Evolutionary conservation across 768 basidiomycete genomes (phyloP).

Genomic region (Auriculariales sp.): DNA sequence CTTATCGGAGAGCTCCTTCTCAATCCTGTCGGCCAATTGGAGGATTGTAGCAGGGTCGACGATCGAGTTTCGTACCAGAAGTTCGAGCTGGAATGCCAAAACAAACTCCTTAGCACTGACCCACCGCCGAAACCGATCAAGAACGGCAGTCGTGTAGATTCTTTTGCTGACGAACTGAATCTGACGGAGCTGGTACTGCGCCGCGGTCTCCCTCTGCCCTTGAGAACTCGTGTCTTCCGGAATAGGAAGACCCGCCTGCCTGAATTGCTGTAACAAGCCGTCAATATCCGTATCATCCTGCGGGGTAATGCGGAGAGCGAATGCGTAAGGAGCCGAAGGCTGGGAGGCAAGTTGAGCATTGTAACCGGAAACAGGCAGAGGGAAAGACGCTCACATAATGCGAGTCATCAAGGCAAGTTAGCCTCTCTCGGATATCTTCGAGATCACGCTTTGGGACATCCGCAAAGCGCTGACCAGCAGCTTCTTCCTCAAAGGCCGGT

Average conservation of each 20-base stretch:
- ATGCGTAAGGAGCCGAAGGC: background rate
- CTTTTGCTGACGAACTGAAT: conserved; percentile 5
- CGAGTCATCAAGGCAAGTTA: conserved; percentile 47
- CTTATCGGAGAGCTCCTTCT: too few species aligned
- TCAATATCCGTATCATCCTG: conserved; percentile 41
- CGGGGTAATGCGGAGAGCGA: conserved; percentile 48
- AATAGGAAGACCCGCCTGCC: conserved; percentile 19
- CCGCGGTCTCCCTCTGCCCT: conserved; percentile 26
- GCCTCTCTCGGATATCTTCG: conserved; percentile 46
- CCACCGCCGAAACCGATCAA: conserved; percentile 31
- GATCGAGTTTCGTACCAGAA: conserved; percentile 44
- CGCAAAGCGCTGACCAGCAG: background rate
- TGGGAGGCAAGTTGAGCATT: conserved; percentile 32
- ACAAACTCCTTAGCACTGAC: conserved; percentile 40
- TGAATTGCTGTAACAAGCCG: conserved; percentile 36
- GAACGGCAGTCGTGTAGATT: conserved; percentile 35
- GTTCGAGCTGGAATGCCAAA: conserved; percentile 66
- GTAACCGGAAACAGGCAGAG: conserved; percentile 45
- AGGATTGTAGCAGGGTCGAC: conserved; percentile 46
- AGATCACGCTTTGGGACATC: conserved; percentile 49
- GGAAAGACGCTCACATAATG: conserved; percentile 30
- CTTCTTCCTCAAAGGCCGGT: background rate
- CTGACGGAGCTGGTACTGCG: background rate
- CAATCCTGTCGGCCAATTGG: too few species aligned
- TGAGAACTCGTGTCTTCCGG: conserved; percentile 26